A percentile compares a stretch with the other conserved stretches of the same genome.
Conservation (phyloP, 2,329 filamentous ascomycete genomes). For the Exophiala alcalophila region DNA sequence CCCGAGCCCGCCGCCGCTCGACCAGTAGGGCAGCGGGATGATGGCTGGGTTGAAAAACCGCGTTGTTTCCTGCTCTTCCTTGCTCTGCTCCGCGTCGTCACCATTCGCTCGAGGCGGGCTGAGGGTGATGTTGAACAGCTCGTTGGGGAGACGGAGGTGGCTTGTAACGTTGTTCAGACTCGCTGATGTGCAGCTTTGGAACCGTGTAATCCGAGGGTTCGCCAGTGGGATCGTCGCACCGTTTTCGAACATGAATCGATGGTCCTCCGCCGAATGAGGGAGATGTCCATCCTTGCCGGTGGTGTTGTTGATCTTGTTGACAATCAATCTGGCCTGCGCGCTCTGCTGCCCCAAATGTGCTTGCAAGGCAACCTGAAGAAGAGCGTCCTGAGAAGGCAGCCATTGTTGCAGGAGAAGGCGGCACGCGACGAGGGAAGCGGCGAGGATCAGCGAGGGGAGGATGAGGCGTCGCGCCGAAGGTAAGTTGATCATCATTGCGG, state of each 20-base stretch:
- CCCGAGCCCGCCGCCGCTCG: too few species aligned
- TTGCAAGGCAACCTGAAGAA: constrained; percentile 2
- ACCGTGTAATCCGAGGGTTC: constrained; percentile 2
- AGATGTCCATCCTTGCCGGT: too few species aligned
- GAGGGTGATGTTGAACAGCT: constrained; percentile 39
- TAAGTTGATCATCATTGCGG: constrained; percentile 31
- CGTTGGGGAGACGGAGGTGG: constrained; percentile 36
- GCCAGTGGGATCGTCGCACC: not conserved
- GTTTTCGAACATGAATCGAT: not conserved
- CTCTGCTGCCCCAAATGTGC: not conserved
- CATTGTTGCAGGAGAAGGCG: constrained; percentile 20
- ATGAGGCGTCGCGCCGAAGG: constrained; percentile 33
- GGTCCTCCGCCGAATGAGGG: not conserved
- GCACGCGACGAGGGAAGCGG: constrained; percentile 25
- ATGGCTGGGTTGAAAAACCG: constrained; percentile 41
- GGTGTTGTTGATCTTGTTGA: too few species aligned
- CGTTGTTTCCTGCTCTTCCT: constrained; percentile 11
- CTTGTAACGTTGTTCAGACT: constrained; percentile 34
- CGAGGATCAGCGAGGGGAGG: constrained; percentile 27
- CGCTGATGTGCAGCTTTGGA: constrained; percentile 18
- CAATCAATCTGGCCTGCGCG: too few species aligned
- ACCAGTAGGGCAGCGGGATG: constrained; percentile 40
- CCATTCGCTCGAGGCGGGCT: constrained; percentile 23
- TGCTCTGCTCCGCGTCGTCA: not conserved
- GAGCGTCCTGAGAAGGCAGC: constrained; percentile 2